These are phyloP conservation scores for Dichotomopilus funicola DNA, from an alignment of 2,329 filamentous ascomycete genomes.

Conservation along the genomic window DNA sequence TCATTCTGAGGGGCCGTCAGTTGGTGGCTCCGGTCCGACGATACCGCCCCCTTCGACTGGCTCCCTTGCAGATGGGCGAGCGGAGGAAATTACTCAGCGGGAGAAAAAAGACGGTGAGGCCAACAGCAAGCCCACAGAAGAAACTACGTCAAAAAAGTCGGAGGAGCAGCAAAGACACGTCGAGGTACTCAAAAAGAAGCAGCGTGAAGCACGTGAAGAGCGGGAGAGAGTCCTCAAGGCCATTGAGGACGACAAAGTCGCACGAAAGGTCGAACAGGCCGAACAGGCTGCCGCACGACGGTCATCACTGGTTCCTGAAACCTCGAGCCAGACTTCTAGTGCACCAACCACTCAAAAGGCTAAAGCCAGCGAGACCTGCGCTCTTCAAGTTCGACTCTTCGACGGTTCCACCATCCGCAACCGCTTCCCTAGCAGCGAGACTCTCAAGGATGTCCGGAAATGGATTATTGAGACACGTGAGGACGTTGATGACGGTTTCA, in stretches of 20 bases:
- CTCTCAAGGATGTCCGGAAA: conserved; percentile 61
- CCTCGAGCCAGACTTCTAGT: conserved; percentile 22
- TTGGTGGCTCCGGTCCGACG: conserved; percentile 19
- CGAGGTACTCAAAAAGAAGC: conserved; percentile 54
- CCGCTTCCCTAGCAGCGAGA: conserved; percentile 59
- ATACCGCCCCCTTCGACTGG: conserved; percentile 20
- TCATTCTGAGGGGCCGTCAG: conserved; percentile 10
- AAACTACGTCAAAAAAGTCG: conserved; percentile 20
- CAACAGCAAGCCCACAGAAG: conserved; percentile 19
- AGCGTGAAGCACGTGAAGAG: conserved; percentile 61
- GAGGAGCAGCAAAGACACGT: conserved; percentile 41
- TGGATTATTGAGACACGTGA: conserved; percentile 65
- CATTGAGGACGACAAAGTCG: conserved; percentile 70
- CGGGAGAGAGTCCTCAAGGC: conserved; percentile 63
- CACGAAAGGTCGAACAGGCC: conserved; percentile 52
- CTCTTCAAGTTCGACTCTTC: conserved; percentile 73
- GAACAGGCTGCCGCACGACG: conserved; percentile 31
- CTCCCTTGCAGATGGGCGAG: conserved; percentile 44
- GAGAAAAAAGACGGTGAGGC: conserved; percentile 39
- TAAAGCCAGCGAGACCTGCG: conserved; percentile 38
- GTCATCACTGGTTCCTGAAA: conserved; percentile 18
- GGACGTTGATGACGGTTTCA: conserved; percentile 60
- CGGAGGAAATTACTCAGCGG: conserved; percentile 39
- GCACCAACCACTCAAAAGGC: conserved; percentile 20
- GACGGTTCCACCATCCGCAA: conserved; percentile 75